These are phyloP conservation scores for Eimeria necatrix DNA, from an alignment of 169 alveolate genomes.

Conservation along the genomic window DNA sequence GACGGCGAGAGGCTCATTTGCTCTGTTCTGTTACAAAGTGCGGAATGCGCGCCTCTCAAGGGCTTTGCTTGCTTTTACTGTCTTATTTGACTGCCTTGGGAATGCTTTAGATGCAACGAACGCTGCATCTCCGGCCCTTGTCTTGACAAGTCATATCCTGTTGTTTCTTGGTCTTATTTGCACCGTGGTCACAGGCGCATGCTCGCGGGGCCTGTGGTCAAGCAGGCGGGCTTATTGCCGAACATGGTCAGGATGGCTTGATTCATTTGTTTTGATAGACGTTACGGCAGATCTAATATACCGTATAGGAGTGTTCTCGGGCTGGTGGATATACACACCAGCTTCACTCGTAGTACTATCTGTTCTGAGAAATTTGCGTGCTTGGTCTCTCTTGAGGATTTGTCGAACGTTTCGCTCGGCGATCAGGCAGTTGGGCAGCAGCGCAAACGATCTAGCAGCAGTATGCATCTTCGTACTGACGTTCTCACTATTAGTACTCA, in stretches of 20 bases:
- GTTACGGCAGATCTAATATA: conserved; percentile 40
- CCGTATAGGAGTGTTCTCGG: conserved; percentile 47
- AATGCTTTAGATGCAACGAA: conserved; percentile 47
- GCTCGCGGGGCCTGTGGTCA: conserved; percentile 67
- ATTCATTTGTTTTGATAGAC: neutral
- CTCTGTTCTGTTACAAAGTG: conserved; percentile 64
- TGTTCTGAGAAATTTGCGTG: conserved; percentile 56
- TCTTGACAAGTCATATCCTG: conserved; percentile 3
- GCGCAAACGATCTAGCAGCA: conserved; percentile 71
- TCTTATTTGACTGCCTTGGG: conserved; percentile 54
- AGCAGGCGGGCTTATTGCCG: conserved; percentile 53
- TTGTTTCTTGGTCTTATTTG: conserved; percentile 42
- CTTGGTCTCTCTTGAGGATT: conserved; percentile 54
- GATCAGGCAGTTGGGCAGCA: conserved; percentile 20
- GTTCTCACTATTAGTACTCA: conserved; percentile 51
- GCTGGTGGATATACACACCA: conserved; percentile 66
- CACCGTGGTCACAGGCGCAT: conserved; percentile 7
- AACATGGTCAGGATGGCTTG: conserved; percentile 69
- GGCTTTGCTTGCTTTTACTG: conserved; percentile 37
- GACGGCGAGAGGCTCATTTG: conserved; percentile 64
- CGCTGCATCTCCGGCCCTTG: neutral
- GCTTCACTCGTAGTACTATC: neutral
- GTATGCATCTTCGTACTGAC: conserved; percentile 47
- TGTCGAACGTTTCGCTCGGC: conserved; percentile 68
- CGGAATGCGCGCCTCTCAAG: conserved; percentile 47